These are phyloP conservation scores for Acanthochlamys bracteata DNA, from an alignment of 106 monocot genomes.

Conservation along the genomic window DNA sequence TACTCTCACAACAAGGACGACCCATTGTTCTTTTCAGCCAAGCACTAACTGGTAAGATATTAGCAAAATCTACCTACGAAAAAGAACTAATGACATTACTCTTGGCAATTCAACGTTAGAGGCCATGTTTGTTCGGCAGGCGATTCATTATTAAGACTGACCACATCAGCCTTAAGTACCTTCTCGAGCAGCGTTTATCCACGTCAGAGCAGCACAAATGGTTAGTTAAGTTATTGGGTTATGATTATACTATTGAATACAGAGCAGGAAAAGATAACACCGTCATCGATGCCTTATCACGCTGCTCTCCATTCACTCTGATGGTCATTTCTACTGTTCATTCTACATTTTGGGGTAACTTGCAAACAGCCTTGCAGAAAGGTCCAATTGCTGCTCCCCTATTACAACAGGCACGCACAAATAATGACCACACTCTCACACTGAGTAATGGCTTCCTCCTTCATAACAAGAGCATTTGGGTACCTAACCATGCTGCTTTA, in stretches of 20 bases:
- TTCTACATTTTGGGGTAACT: background rate
- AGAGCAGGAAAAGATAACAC: background rate
- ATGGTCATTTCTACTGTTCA: background rate
- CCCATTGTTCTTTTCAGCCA: background rate
- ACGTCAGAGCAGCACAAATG: constrained; percentile 1
- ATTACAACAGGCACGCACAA: too few species aligned
- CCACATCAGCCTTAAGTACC: background rate
- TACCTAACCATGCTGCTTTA: background rate
- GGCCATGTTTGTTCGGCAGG: background rate
- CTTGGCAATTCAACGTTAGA: background rate
- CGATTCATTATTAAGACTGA: background rate
- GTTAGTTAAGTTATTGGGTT: background rate
- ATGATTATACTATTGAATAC: constrained; percentile 6
- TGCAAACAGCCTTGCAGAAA: background rate
- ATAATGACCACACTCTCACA: background rate
- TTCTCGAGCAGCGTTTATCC: background rate
- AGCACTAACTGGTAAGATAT: background rate
- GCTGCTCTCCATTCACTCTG: background rate
- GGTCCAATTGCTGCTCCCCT: too few species aligned
- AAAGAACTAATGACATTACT: background rate
- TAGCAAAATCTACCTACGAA: background rate
- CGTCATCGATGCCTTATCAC: background rate
- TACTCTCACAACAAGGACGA: background rate
- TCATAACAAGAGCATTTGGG: too few species aligned
- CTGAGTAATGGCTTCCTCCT: background rate